Evolutionary conservation across 176 grass and related monocot species (phyloP).

Genomic region (Triticum turgidum): DNA sequence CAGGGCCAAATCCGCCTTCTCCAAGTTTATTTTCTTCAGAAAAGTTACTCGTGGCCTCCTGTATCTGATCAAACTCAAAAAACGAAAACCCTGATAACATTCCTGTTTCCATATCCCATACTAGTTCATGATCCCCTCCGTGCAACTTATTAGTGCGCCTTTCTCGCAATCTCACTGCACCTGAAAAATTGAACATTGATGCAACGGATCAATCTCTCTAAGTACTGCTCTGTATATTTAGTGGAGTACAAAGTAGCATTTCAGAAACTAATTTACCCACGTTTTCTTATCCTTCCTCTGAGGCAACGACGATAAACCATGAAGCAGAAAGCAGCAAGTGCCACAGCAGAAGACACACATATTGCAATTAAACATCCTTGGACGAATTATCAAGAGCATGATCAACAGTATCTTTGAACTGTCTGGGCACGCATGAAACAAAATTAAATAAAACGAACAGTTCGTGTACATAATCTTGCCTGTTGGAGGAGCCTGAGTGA

Average conservation of each 20-base stretch:
- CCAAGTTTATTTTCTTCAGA: too few species aligned
- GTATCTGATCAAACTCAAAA: not conserved
- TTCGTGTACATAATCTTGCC: not conserved
- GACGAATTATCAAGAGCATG: too few species aligned
- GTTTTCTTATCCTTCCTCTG: not conserved
- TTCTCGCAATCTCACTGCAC: not conserved
- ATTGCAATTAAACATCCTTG: not conserved
- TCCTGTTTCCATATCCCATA: not conserved
- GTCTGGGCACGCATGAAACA: not conserved
- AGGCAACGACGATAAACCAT: not conserved
- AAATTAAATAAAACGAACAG: not conserved
- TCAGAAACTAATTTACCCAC: not conserved
- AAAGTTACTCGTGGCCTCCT: not conserved
- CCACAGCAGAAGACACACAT: not conserved
- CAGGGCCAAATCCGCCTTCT: too few species aligned
- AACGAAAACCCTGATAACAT: not conserved
- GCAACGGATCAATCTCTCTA: not conserved
- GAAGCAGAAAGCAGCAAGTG: not conserved
- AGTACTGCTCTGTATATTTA: not conserved
- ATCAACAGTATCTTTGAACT: too few species aligned
- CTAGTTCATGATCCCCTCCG: not conserved
- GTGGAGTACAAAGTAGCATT: not conserved
- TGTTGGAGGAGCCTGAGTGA: not conserved
- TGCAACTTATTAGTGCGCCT: not conserved
- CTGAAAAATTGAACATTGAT: not conserved